Evolutionary conservation across 805 yeast genomes (phyloP).

Genomic region (Blastobotrys muscicola): DNA sequence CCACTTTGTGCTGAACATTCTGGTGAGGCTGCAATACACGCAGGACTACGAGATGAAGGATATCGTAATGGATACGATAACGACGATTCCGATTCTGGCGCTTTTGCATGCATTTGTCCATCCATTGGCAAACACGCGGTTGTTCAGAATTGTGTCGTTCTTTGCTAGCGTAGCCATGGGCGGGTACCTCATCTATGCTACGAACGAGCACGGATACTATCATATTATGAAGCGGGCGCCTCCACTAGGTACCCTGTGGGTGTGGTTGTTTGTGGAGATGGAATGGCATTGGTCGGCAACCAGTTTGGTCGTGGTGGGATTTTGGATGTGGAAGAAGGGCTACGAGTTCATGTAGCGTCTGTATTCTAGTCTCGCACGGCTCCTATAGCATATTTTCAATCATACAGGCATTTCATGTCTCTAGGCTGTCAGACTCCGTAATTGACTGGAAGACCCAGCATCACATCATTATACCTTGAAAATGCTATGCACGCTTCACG

Average conservation of each 20-base stretch:
- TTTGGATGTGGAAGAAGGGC: constrained; percentile 19
- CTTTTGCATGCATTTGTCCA: constrained; percentile 23
- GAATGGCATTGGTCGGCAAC: constrained; percentile 28
- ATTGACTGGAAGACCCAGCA: too few relatives aligned
- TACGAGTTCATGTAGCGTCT: constrained; percentile 5
- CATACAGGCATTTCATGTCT: too few relatives aligned
- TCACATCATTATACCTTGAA: too few relatives aligned
- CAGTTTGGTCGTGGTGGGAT: constrained; percentile 19
- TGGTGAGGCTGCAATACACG: constrained; percentile 30
- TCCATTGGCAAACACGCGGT: constrained; percentile 14
- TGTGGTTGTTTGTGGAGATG: constrained; percentile 32
- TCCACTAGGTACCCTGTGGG: constrained; percentile 32
- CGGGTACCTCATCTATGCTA: constrained; percentile 25
- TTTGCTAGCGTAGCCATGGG: constrained; percentile 23
- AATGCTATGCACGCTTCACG: too few relatives aligned
- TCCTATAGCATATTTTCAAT: too few relatives aligned
- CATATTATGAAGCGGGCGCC: constrained; percentile 32
- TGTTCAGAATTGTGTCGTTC: constrained; percentile 17
- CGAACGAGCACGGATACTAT: constrained; percentile 30
- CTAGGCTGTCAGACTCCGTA: too few relatives aligned
- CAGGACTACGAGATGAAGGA: constrained; percentile 9
- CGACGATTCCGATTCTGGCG: constrained; percentile 25
- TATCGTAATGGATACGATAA: constrained; percentile 14
- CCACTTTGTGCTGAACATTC: constrained; percentile 26
- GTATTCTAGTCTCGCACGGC: too few relatives aligned